Evolutionary conservation across 805 yeast species (phyloP).

Genomic region (Suhomyces kilbournensis): DNA sequence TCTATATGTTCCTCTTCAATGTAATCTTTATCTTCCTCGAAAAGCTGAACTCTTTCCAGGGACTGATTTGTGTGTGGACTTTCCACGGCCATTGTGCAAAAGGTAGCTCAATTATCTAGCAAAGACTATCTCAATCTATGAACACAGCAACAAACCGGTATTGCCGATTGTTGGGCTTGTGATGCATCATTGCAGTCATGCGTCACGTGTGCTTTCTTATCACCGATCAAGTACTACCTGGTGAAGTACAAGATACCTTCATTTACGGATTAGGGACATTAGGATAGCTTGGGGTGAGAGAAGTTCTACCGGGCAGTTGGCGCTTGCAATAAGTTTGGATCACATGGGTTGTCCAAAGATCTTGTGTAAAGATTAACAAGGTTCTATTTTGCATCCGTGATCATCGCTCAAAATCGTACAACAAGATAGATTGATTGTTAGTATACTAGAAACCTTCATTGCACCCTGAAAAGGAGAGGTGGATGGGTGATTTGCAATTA

Average conservation of each 20-base stretch:
- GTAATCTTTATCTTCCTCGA: slow-evolving; percentile 25
- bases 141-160: background rate
- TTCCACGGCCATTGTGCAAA: background rate
- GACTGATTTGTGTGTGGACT: background rate
- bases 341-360: background rate
- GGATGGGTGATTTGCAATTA: background rate
- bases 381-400: background rate
- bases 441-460: background rate
- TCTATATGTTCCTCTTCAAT: slow-evolving; percentile 35
- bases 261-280: background rate
- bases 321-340: background rate
- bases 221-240: too few species aligned
- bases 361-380: background rate
- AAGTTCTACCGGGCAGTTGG: background rate
- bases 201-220: background rate
- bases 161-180: background rate
- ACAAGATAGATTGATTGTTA: background rate
- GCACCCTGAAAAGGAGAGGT: background rate
- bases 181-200: background rate
- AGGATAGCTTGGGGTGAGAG: background rate
- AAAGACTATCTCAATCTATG: background rate
- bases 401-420: background rate
- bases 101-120: background rate
- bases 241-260: background rate
- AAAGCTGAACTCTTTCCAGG: background rate